Evolutionary conservation across 495 filamentous ascomycete genomes (phyloP).

Genomic region (Filosporella fistucella): DNA sequence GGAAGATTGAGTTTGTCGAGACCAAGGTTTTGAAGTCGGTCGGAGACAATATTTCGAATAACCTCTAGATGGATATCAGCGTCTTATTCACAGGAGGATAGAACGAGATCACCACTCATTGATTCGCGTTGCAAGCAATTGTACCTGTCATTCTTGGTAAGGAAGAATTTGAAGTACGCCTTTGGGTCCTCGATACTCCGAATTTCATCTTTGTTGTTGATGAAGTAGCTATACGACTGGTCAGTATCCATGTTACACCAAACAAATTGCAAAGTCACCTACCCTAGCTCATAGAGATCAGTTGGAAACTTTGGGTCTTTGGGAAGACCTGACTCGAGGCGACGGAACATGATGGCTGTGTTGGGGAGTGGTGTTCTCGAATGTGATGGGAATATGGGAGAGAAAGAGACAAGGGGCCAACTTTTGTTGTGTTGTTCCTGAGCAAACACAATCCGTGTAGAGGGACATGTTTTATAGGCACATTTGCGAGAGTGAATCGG

Average conservation of each 20-base stretch:
- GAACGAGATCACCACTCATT: conserved; percentile 53
- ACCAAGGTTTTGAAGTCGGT: conserved; percentile 55
- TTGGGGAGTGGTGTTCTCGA: no score
- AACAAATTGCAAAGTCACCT: conserved; percentile 10
- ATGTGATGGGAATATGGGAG: no score
- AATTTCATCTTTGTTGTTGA: conserved; percentile 67
- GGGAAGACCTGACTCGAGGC: conserved; percentile 59
- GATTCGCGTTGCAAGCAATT: conserved; percentile 67
- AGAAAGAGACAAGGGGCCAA: no score
- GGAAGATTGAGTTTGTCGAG: conserved; percentile 59
- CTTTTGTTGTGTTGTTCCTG: no score
- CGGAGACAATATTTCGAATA: conserved; percentile 51
- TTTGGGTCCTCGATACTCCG: conserved; percentile 59
- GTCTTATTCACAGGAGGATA: conserved; percentile 2
- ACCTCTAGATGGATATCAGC: conserved; percentile 42
- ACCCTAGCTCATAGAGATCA: conserved; percentile 68
- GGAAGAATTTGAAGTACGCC: conserved; percentile 66
- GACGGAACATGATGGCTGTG: conserved; percentile 58
- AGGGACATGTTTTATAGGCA: no score
- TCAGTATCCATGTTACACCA: background rate
- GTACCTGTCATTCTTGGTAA: conserved; percentile 64
- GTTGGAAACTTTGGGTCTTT: conserved; percentile 59
- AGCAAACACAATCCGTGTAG: no score
- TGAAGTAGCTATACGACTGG: conserved; percentile 51
- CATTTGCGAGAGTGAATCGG: no score